Evolutionary conservation across 306 rosid genomes (phyloP).

Genomic region (Benincasa hispida): DNA sequence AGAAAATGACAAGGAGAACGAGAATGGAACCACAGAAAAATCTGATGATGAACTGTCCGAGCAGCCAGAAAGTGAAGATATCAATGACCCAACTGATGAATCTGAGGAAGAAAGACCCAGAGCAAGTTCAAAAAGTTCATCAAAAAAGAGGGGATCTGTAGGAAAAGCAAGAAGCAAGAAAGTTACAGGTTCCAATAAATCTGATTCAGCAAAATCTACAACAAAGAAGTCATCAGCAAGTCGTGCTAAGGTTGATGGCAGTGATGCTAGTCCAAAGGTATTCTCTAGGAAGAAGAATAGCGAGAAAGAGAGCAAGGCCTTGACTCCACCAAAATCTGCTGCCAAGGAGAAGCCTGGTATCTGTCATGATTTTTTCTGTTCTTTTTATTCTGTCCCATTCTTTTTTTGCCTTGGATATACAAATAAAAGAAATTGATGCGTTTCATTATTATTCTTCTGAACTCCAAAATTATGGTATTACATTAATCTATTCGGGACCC

Average conservation of each 20-base stretch:
- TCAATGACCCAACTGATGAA: conserved; percentile 58
- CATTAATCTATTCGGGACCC: background rate
- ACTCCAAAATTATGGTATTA: background rate
- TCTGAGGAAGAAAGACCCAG: conserved; percentile 35
- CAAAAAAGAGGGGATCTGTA: conserved; percentile 52
- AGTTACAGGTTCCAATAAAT: conserved; percentile 23
- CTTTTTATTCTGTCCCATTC: background rate
- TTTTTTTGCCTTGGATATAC: background rate
- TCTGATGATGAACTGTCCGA: conserved; percentile 63
- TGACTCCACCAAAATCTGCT: conserved; percentile 38
- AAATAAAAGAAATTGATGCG: background rate
- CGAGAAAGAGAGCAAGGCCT: conserved; percentile 37
- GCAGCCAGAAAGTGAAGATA: conserved; percentile 57
- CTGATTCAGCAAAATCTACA: conserved; percentile 36
- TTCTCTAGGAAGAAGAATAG: conserved; percentile 73
- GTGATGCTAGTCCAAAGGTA: conserved; percentile 62
- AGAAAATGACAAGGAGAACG: conserved; percentile 54
- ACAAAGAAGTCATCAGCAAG: conserved; percentile 39
- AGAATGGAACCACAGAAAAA: conserved; percentile 52
- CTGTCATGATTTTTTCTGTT: background rate
- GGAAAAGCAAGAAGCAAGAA: conserved; percentile 46
- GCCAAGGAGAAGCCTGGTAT: conserved; percentile 70
- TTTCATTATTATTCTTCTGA: background rate
- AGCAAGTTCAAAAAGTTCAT: conserved; percentile 29
- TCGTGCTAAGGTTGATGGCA: conserved; percentile 37